These are phyloP conservation scores for Aspergillus fijiensis DNA, from an alignment of 2,329 filamentous ascomycete genomes.

Conservation along the genomic window DNA sequence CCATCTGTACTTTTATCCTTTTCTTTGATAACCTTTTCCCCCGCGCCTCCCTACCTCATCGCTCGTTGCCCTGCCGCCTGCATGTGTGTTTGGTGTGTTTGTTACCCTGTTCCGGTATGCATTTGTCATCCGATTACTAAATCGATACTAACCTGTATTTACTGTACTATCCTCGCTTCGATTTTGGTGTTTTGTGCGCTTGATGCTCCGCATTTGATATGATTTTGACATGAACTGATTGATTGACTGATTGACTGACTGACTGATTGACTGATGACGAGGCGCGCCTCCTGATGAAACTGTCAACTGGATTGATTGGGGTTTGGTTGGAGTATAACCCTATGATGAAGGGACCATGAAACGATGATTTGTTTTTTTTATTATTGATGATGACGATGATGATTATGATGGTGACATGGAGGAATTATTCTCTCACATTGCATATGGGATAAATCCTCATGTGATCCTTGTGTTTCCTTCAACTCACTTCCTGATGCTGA, in stretches of 20 bases:
- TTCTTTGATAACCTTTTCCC: neutral
- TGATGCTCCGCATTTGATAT: neutral
- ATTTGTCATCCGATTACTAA: neutral
- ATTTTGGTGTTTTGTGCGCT: neutral
- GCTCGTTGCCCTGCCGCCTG: neutral
- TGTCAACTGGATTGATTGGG: too few species aligned
- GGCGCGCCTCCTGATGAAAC: neutral
- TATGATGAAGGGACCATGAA: neutral
- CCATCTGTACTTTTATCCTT: slow-evolving; percentile 6
- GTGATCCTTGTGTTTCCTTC: too few species aligned
- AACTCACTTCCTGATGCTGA: too few species aligned
- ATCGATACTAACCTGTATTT: neutral
- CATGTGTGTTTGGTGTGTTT: slow-evolving; percentile 2
- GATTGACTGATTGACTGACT: neutral
- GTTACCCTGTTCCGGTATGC: neutral
- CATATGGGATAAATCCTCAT: too few species aligned
- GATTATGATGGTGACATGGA: neutral
- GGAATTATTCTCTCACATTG: too few species aligned
- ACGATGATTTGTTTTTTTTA: neutral
- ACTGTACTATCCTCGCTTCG: neutral
- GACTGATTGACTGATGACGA: neutral
- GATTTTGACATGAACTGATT: neutral
- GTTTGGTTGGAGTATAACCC: too few species aligned
- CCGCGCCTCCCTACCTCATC: neutral
- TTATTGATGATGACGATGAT: neutral